These are phyloP conservation scores for Claviceps digitariae DNA, from an alignment of 2,329 filamentous ascomycete species.

Conservation along the genomic window DNA sequence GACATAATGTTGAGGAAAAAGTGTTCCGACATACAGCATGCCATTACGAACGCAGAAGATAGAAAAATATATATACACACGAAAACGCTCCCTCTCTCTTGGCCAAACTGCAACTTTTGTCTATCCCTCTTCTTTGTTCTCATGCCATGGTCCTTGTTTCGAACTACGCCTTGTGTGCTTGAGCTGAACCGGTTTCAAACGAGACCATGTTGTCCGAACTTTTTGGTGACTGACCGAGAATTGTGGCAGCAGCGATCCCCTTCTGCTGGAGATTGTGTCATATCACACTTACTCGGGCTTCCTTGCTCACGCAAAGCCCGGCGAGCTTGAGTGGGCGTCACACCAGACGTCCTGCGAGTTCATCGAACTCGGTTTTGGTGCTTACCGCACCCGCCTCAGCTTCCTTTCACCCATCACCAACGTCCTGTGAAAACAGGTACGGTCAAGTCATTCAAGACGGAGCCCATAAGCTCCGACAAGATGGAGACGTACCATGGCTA, in stretches of 20 bases:
- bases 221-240: not conserved
- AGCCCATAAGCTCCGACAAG: slow-evolving; percentile 16
- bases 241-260: not conserved
- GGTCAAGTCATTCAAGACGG: slow-evolving; percentile 10
- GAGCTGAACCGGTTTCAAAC: not conserved
- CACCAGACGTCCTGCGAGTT: not conserved
- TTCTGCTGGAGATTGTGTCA: not conserved
- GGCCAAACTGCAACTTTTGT: not conserved
- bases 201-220: not conserved
- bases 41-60: not conserved
- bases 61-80: not conserved
- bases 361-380: not conserved
- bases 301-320: not conserved
- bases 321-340: not conserved
- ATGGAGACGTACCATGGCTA: slow-evolving; percentile 98
- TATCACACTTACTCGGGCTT: not conserved
- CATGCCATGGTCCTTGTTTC: no score
- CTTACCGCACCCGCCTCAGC: not conserved
- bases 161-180: no score
- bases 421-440: slow-evolving; percentile 10
- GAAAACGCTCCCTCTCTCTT: not conserved
- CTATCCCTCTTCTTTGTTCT: no score
- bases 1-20: not conserved
- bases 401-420: not conserved
- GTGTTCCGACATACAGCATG: not conserved